Evolutionary conservation across 140 eudicot species (phyloP), one percentile per base, ranked within the genome.

Genomic region (Anethum foeniculum): DNA sequence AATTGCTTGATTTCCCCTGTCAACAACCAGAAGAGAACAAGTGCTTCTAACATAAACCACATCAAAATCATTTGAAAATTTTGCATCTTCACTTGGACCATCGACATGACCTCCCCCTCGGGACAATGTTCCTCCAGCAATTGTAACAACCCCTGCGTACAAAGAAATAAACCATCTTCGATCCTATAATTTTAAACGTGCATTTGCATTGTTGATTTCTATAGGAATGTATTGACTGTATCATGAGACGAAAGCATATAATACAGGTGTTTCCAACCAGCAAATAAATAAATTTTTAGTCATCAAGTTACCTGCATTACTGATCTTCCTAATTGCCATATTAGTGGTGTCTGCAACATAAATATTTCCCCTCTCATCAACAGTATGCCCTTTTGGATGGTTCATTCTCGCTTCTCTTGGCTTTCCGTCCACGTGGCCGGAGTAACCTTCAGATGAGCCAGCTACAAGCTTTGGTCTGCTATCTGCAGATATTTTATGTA

Each of bases 1-100:
- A 84, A 95, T 95, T 18, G 97, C 99, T 76, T 92, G 97, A 79
- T 92, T 89, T 58, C 99, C 99, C 86, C 99, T 87, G 82, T 95
- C 99, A 43, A 91, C 82, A 47, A 95, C 93, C 84, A 95, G 81
- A 79, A 95, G 90, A 13, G 99, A 92, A 89, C 99, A 95, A 60
- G 86, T 90, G 82, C 97, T 90, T 41, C 86, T 85, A 49, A 92
- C 80, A 44, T 92, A 95, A 56, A 89, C 83, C 82, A 95, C 80
- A 82, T 94, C 97, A 80, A 94, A 92, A 77, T 94, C 98, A 84
- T 92, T 83, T n/a, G 98, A 94, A 78, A 94, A 90, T 81, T 85
- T 89, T 62, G 98, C 97, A 80, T 87, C 94, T 83, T 92, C 97
- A 86, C 97, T 92, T 77, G 95, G 94, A 48, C 99, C 99, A 81